These are phyloP conservation scores for Asclepias syriaca DNA, from an alignment of 257 asterid species.

Conservation along the genomic window DNA sequence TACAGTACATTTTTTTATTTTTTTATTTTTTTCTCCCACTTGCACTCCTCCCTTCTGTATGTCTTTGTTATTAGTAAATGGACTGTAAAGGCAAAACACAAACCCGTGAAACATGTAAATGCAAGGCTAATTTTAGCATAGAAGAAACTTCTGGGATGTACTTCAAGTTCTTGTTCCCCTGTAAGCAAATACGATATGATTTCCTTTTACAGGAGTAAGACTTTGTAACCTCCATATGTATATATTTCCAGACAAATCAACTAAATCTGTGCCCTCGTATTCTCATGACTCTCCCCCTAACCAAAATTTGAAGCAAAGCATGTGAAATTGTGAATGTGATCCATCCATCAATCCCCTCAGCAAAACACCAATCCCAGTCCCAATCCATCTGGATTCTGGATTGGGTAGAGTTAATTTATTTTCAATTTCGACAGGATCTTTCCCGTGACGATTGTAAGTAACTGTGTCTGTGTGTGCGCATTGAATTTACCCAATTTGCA, in stretches of 20 bases:
- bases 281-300: neutral
- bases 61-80: neutral
- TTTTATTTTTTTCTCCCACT: neutral
- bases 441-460: constrained; percentile 2
- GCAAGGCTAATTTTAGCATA: neutral
- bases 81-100: neutral
- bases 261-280: neutral
- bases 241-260: neutral
- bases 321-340: constrained; percentile 7
- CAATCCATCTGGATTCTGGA: too few relatives aligned
- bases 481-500: constrained; percentile 8
- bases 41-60: neutral
- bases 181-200: too few relatives aligned
- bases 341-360: neutral
- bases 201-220: neutral
- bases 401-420: too few relatives aligned
- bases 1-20: too few relatives aligned
- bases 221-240: neutral
- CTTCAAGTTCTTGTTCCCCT: too few relatives aligned
- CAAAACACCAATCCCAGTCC: neutral
- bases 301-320: neutral
- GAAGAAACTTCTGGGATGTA: too few relatives aligned
- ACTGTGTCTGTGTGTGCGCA: neutral
- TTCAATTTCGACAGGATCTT: neutral
- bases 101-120: constrained; percentile 9